Evolutionary conservation across 768 basidiomycete species (phyloP), one percentile per base, ranked within the genome.

Genomic region (Dendrothele bispora): DNA sequence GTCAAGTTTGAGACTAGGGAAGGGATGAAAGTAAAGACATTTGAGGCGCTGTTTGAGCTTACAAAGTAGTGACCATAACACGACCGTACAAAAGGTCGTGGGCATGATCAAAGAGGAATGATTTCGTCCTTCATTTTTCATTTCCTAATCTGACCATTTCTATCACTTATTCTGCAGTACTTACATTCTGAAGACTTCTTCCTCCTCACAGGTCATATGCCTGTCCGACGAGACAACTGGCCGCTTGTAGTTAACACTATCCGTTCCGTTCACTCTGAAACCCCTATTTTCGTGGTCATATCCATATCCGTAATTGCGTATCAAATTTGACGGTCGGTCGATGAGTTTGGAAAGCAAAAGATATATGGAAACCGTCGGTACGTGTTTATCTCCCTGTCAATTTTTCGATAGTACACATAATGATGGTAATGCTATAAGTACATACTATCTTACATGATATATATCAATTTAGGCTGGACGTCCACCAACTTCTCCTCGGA

Each of bases 321-420:
- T 77, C 20, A 82, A 84, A 62, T 68, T 82, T 20, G 91, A 93
- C 63, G 78, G 76, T 3, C 76, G 84, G n/a, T 84, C 85, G 0
- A 90, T 93, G 72, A 73, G 85, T 2, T 61, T 94, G 51, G 88
- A 91, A 58, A 86, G 89, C 53, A 88, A 93, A n/a, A 73, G 91
- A 20, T 95, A 95, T 61, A 88, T 95, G 86, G 94, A 97, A 68
- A 97, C 93, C 7, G 71, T 95, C 45, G n/a, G n/a, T n/a, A n/a
- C n/a, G n/a, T n/a, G n/a, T n/a, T n/a, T n/a, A n/a, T n/a, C n/a
- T n/a, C n/a, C n/a, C n/a, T n/a, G n/a, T n/a, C n/a, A n/a, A n/a
- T n/a, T n/a, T n/a, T n/a, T n/a, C n/a, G n/a, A n/a, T n/a, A n/a
- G n/a, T n/a, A n/a, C n/a, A n/a, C n/a, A n/a, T n/a, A n/a, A n/a